phyloP scores from a whole-genome alignment of 2,329 filamentous ascomycete genomes.

The Rutstroemia sydowiana region DNA sequence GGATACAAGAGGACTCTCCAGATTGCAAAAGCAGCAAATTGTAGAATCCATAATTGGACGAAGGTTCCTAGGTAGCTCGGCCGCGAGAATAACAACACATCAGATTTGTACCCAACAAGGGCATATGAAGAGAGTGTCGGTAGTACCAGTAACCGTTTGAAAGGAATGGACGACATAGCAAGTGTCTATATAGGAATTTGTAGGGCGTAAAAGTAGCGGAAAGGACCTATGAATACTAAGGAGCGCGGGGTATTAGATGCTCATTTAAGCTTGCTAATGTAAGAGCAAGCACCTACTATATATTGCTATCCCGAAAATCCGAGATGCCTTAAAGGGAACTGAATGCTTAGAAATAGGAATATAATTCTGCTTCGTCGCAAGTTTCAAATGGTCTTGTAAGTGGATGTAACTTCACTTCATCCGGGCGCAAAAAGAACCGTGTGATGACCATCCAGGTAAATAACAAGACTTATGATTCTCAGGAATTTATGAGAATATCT shows the following conservation, averaged over 20 bases:
- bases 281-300: too few relatives aligned
- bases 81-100: slow-evolving; percentile 20
- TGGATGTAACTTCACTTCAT: too few relatives aligned
- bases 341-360: too few relatives aligned
- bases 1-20: slow-evolving; percentile 49
- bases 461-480: too few relatives aligned
- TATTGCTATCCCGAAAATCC: too few relatives aligned
- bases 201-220: neutral
- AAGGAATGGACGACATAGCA: slow-evolving; percentile 20
- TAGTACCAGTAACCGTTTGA: slow-evolving; percentile 20
- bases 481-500: too few relatives aligned
- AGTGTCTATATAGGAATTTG: neutral
- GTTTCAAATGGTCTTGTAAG: slow-evolving; percentile 1
- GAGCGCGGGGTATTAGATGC: neutral
- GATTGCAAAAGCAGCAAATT: slow-evolving; percentile 30
- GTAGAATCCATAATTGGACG: slow-evolving; percentile 33
- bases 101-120: slow-evolving; percentile 18
- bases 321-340: too few relatives aligned
- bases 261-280: neutral
- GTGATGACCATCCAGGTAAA: too few relatives aligned
- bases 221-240: neutral
- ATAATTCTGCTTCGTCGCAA: neutral
- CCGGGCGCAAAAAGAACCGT: too few relatives aligned
- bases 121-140: slow-evolving; percentile 20
- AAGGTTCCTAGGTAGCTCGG: slow-evolving; percentile 34